These are phyloP conservation scores for Cymbopogon flexuosus DNA, from an alignment of 202 grass and related monocot species.

Conservation along the genomic window DNA sequence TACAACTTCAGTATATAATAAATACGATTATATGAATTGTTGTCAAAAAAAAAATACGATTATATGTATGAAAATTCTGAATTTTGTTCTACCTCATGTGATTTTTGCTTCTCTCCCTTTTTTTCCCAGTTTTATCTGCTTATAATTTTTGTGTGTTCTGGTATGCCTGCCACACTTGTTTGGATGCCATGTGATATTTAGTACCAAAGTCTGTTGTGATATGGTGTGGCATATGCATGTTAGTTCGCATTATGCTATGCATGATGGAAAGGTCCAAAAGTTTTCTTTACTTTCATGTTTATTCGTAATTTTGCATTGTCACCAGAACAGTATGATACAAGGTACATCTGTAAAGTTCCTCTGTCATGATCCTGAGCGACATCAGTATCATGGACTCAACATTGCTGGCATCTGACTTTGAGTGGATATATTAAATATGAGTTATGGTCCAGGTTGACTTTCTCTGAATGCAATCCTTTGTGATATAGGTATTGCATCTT, in stretches of 20 bases:
- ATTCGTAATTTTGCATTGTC: background rate
- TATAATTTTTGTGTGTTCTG: background rate
- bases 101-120: background rate
- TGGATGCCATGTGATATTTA: background rate
- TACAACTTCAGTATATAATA: background rate
- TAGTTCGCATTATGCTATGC: background rate
- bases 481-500: background rate
- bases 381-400: background rate
- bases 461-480: constrained; percentile 1
- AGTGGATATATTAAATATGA: background rate
- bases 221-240: background rate
- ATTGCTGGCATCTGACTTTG: background rate
- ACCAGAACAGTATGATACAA: background rate
- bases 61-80: background rate
- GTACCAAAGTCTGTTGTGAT: background rate
- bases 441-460: background rate
- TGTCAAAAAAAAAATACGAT: background rate
- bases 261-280: background rate
- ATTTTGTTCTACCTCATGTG: background rate
- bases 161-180: background rate
- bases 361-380: background rate
- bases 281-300: background rate
- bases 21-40: no score
- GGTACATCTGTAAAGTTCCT: background rate
- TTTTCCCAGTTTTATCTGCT: background rate